phyloP scores from a whole-genome alignment of 148 eudicot genomes.

The Arctostaphylos glauca region DNA sequence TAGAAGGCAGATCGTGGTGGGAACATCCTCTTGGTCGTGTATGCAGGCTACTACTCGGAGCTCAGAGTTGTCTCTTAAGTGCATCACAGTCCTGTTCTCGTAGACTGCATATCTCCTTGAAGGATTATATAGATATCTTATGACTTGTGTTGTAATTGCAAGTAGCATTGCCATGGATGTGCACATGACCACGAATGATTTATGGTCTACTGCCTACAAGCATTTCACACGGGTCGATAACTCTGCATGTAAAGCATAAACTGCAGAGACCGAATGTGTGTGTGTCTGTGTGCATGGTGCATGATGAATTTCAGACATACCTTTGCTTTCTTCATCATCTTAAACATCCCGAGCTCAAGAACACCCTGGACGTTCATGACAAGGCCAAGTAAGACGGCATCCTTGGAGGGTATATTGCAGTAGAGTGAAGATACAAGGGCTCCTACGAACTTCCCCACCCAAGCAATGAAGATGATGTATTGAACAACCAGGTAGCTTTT shows the following conservation, averaged over 20 bases:
- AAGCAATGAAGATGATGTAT: slow-evolving; percentile 9
- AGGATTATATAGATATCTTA: slow-evolving; percentile 18
- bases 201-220: slow-evolving; percentile 17
- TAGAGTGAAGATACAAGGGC: slow-evolving; percentile 11
- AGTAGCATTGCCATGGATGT: slow-evolving; percentile 8
- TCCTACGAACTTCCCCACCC: slow-evolving; percentile 21
- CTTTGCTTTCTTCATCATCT: slow-evolving; percentile 11
- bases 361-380: slow-evolving; percentile 18
- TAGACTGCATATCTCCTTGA: slow-evolving; percentile 22
- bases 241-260: not conserved
- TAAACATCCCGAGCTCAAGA: slow-evolving; percentile 19
- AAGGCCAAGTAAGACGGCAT: slow-evolving; percentile 18
- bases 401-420: slow-evolving; percentile 14
- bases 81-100: slow-evolving; percentile 15
- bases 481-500: slow-evolving; percentile 10
- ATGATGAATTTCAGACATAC: slow-evolving; percentile 7
- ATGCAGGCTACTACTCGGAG: slow-evolving; percentile 19
- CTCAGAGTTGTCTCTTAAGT: slow-evolving; percentile 15
- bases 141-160: not conserved
- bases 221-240: not conserved
- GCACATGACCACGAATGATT: slow-evolving; percentile 16
- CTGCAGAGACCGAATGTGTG: not conserved
- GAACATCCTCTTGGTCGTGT: slow-evolving; percentile 18
- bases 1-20: slow-evolving; percentile 15
- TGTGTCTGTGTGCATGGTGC: not conserved